Conservation (phyloP, 1,284 basidiomycete genomes). For the Ceratobasidium sp. region DNA sequence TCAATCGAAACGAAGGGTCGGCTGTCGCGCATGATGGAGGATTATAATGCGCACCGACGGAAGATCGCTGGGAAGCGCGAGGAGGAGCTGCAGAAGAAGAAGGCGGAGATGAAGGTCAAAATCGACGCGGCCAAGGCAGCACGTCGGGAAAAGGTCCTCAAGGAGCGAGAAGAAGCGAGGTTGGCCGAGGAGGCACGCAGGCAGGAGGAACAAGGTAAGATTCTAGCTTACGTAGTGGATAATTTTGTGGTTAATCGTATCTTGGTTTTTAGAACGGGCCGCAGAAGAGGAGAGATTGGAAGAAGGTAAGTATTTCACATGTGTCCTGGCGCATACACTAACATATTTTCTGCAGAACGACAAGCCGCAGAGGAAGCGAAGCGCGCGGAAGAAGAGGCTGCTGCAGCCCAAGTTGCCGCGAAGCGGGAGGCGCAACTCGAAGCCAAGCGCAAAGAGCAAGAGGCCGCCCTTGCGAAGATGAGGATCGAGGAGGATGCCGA, state of each 20-base stretch:
- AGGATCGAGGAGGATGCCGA: conserved; percentile 88
- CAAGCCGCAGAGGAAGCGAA: conserved; percentile 46
- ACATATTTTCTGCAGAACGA: conserved; percentile 44
- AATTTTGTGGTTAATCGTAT: conserved; percentile 46
- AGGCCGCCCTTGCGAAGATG: conserved; percentile 64
- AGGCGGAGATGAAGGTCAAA: conserved; percentile 74
- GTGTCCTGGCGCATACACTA: neutral
- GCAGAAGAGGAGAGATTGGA: conserved; percentile 68
- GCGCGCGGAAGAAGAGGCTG: conserved; percentile 67
- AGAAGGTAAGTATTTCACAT: conserved; percentile 6
- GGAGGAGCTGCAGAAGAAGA: conserved; percentile 78
- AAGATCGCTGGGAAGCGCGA: conserved; percentile 73
- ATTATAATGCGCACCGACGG: conserved; percentile 76
- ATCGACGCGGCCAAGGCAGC: conserved; percentile 90
- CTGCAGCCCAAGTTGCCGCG: conserved; percentile 65
- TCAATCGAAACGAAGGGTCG: conserved; percentile 85
- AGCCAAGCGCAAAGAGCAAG: conserved; percentile 72
- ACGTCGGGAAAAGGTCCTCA: conserved; percentile 69
- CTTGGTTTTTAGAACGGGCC: conserved; percentile 61
- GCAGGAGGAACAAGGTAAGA: conserved; percentile 63
- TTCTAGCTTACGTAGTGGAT: conserved; percentile 61
- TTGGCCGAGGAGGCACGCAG: conserved; percentile 64
- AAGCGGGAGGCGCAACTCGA: conserved; percentile 52
- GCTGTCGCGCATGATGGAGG: conserved; percentile 79
- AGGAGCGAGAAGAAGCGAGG: conserved; percentile 72